Evolutionary conservation across 495 filamentous ascomycete genomes (phyloP).

Genomic region (Immersiella caudata): DNA sequence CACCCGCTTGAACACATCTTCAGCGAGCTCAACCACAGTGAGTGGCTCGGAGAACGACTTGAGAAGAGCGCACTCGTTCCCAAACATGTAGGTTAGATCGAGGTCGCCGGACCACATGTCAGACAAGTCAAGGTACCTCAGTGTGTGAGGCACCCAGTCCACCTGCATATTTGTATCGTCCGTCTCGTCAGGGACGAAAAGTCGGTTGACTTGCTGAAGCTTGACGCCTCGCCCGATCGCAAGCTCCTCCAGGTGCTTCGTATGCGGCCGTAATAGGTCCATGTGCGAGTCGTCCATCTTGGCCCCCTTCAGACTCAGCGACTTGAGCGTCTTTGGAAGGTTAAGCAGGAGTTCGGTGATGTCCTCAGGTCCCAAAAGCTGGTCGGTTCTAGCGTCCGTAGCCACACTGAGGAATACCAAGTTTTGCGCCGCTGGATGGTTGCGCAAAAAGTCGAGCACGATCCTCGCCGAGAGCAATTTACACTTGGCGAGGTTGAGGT

Average conservation of each 20-base stretch:
- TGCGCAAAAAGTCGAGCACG: slow-evolving; percentile 72
- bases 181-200: slow-evolving; percentile 54
- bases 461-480: slow-evolving; percentile 65
- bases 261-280: slow-evolving; percentile 66
- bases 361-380: slow-evolving; percentile 68
- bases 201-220: slow-evolving; percentile 62
- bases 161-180: slow-evolving; percentile 35
- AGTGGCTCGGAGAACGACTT: slow-evolving; percentile 66
- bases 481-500: slow-evolving; percentile 80
- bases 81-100: slow-evolving; percentile 65
- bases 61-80: slow-evolving; percentile 60
- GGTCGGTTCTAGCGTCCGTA: slow-evolving; percentile 72
- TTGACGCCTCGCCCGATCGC: slow-evolving; percentile 71
- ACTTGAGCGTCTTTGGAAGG: slow-evolving; percentile 69
- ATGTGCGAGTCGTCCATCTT: slow-evolving; percentile 69
- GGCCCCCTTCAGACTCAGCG: slow-evolving; percentile 76
- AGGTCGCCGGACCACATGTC: slow-evolving; percentile 64
- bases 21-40: slow-evolving; percentile 76
- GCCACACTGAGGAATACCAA: slow-evolving; percentile 77
- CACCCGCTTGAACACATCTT: slow-evolving; percentile 68
- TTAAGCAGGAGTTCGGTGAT: slow-evolving; percentile 66
- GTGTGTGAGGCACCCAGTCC: slow-evolving; percentile 61
- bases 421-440: slow-evolving; percentile 69
- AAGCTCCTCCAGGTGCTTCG: slow-evolving; percentile 80
- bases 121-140: slow-evolving; percentile 75